These are phyloP conservation scores for Colletotrichum brevisporum DNA, from an alignment of 2,329 filamentous ascomycete species.

Conservation along the genomic window DNA sequence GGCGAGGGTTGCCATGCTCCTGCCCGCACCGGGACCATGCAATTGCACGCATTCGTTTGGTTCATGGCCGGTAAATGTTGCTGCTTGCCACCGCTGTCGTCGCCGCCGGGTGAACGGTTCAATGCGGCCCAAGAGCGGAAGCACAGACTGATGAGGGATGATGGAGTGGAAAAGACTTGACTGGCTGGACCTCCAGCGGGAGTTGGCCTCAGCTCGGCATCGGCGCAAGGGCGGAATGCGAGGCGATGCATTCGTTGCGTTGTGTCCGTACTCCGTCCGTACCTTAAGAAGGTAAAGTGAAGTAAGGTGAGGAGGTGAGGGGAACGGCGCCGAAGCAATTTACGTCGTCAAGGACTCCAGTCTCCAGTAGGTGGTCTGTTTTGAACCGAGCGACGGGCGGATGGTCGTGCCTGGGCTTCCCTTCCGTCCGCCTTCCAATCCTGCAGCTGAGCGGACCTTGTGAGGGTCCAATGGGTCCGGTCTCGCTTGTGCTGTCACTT, in stretches of 20 bases:
- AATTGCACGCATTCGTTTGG: constrained; percentile 14
- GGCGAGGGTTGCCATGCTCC: constrained; percentile 8
- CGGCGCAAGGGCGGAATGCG: constrained; percentile 22
- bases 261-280: constrained; percentile 4
- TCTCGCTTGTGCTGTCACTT: constrained; percentile 38
- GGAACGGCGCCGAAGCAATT: not conserved
- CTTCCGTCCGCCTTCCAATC: constrained; percentile 12
- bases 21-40: constrained; percentile 11
- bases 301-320: constrained; percentile 16
- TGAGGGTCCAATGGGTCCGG: constrained; percentile 27
- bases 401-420: constrained; percentile 28
- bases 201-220: constrained; percentile 3
- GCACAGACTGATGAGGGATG: not conserved
- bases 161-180: too few species aligned
- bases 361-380: constrained; percentile 4
- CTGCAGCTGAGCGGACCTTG: constrained; percentile 36
- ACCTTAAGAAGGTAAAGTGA: constrained; percentile 20
- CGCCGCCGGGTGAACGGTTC: constrained; percentile 1
- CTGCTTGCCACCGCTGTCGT: not conserved
- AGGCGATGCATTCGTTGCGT: constrained; percentile 4
- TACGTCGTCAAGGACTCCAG: constrained; percentile 26
- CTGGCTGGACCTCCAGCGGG: not conserved
- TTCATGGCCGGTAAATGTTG: not conserved
- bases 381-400: constrained; percentile 27
- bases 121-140: constrained; percentile 2